Conservation (phyloP, 2,329 filamentous ascomycete genomes). For the Arthroderma sp. region DNA sequence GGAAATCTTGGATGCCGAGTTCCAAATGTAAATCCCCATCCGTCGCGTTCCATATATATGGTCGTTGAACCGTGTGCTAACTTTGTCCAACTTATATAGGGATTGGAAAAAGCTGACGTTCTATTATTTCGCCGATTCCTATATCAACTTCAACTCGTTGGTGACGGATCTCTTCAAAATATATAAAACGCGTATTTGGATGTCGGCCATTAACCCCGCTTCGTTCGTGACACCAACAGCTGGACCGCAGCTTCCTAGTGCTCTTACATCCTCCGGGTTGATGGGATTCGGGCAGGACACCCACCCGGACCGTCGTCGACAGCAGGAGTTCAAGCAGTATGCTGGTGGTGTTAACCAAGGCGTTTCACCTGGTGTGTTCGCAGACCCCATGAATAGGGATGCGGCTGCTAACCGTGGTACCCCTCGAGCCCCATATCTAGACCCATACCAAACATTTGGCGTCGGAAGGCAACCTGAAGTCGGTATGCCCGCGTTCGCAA, state of each 20-base stretch:
- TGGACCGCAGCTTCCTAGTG: constrained; percentile 56
- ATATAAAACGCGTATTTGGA: constrained; percentile 98
- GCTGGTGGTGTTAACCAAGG: constrained; percentile 10
- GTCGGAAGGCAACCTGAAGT: constrained; percentile 22
- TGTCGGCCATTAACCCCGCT: constrained; percentile 96
- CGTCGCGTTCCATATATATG: neutral
- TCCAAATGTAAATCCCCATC: constrained; percentile 69
- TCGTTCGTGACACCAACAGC: constrained; percentile 74
- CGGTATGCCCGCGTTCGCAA: constrained; percentile 17
- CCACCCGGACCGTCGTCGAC: constrained; percentile 29
- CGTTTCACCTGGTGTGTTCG: constrained; percentile 9
- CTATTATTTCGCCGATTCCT: constrained; percentile 95
- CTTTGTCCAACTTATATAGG: constrained; percentile 37
- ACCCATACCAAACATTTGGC: constrained; percentile 25
- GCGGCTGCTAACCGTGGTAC: constrained; percentile 12
- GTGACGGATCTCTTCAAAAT: constrained; percentile 98
- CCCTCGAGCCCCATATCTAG: constrained; percentile 22
- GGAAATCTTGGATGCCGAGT: constrained; percentile 97
- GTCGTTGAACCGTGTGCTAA: neutral
- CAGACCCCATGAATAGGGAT: constrained; percentile 15
- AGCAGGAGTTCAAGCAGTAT: constrained; percentile 23
- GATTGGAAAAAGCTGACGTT: constrained; percentile 99
- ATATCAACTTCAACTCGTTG: constrained; percentile 97
- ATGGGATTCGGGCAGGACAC: constrained; percentile 40
- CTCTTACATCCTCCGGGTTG: constrained; percentile 15